Conservation (phyloP, 176 grass and related monocot genomes). For the Puya raimondii region DNA sequence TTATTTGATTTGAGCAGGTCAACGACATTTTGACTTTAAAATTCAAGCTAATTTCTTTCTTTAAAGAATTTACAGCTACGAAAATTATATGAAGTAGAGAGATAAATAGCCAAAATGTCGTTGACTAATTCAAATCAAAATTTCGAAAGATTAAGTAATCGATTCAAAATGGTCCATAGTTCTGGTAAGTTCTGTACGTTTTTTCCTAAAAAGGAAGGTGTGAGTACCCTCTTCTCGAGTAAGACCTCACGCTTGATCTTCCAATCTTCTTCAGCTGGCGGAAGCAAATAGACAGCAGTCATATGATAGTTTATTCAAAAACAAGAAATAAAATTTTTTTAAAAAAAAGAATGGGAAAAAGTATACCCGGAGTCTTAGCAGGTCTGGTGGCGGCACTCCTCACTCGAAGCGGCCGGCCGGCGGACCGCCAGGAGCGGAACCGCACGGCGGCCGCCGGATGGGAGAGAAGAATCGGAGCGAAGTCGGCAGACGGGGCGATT, state of each 20-base stretch:
- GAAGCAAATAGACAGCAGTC: conserved; percentile 2
- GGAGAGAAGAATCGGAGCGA: conserved; percentile 40
- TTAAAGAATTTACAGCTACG: too few species aligned
- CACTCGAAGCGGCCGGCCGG: conserved; percentile 31
- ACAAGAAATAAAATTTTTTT: conserved; percentile 5
- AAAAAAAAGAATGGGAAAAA: background rate
- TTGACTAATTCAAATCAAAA: too few species aligned
- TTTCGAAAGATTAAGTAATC: too few species aligned
- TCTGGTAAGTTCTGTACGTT: background rate
- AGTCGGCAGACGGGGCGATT: conserved; percentile 46
- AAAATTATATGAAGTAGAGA: too few species aligned
- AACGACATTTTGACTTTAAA: too few species aligned
- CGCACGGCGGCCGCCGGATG: conserved; percentile 24
- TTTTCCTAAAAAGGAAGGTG: background rate
- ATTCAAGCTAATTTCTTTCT: too few species aligned
- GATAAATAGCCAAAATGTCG: too few species aligned
- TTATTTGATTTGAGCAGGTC: too few species aligned
- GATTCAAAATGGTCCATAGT: background rate
- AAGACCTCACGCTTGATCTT: conserved; percentile 77
- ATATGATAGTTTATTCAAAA: conserved; percentile 9
- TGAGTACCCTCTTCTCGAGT: conserved; percentile 64
- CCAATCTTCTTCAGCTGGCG: conserved; percentile 90
- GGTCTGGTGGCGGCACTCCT: conserved; percentile 73
- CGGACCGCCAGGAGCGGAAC: conserved; percentile 9
- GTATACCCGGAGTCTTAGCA: conserved; percentile 72